These are phyloP conservation scores for Salicornia ramosissima DNA, from an alignment of 148 eudicot species.

Conservation along the genomic window DNA sequence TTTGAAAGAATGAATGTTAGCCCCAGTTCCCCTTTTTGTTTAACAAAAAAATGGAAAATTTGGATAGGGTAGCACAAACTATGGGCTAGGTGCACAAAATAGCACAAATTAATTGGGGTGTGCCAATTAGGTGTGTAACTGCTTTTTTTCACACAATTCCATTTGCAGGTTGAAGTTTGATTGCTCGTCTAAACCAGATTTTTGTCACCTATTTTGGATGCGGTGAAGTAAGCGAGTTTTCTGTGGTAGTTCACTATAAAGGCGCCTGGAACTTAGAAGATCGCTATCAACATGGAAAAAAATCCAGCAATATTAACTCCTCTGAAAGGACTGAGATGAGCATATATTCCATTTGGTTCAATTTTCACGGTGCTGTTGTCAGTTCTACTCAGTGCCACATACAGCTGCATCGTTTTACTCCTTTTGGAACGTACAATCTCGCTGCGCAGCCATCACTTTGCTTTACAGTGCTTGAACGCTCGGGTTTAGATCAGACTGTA, in stretches of 20 bases:
- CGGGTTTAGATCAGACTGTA: too few species aligned
- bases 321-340: background rate
- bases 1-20: slow-evolving; percentile 27
- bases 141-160: background rate
- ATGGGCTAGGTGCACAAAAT: too few species aligned
- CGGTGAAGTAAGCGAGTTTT: background rate
- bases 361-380: slow-evolving; percentile 1
- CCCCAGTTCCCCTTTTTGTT: background rate
- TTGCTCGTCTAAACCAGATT: background rate
- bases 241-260: too few species aligned
- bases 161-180: background rate
- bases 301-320: background rate
- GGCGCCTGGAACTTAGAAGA: slow-evolving; percentile 17
- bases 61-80: too few species aligned
- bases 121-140: too few species aligned
- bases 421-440: too few species aligned
- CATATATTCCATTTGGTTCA: slow-evolving; percentile 4
- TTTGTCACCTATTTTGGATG: background rate
- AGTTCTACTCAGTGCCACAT: too few species aligned
- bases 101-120: too few species aligned
- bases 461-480: too few species aligned
- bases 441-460: too few species aligned
- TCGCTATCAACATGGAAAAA: background rate
- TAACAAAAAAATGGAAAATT: too few species aligned
- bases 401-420: too few species aligned